A percentile compares a stretch with the other conserved stretches of the same genome.
phyloP scores from a whole-genome alignment of 2,329 filamentous ascomycete species.

The Monilinia polystroma region DNA sequence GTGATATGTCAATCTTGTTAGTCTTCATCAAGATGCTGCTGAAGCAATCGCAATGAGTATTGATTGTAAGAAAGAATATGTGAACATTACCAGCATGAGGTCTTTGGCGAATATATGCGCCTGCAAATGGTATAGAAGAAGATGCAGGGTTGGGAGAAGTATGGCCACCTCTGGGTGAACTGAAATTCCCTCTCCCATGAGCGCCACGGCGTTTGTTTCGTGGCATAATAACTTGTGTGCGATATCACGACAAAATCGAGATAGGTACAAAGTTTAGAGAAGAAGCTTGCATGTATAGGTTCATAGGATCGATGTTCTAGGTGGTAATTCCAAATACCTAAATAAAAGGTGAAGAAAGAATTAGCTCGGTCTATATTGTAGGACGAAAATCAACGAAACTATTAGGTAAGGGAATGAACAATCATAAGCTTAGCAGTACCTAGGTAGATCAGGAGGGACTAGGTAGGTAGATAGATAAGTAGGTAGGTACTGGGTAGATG shows the following conservation, averaged over 20 bases:
- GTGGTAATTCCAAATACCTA: background rate
- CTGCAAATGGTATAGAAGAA: conserved; percentile 31
- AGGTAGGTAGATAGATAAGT: no score
- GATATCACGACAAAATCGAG: background rate
- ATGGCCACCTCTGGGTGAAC: conserved; percentile 23
- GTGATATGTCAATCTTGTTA: conserved; percentile 5
- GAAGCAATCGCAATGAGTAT: background rate
- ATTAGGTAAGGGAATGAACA: no score
- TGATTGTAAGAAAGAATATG: background rate
- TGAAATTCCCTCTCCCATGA: conserved; percentile 26
- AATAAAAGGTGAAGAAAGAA: background rate
- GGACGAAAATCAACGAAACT: no score
- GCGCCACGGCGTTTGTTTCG: conserved; percentile 27
- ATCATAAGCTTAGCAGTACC: no score
- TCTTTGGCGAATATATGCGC: conserved; percentile 26
- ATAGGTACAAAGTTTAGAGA: background rate
- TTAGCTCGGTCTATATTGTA: background rate
- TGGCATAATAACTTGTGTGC: conserved; percentile 30
- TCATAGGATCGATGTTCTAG: background rate
- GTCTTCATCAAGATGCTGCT: background rate
- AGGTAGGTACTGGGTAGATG: no score
- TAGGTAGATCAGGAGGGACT: no score
- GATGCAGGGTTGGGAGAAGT: conserved; percentile 22
- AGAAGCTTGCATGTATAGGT: background rate
- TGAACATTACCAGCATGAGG: conserved; percentile 28